A percentile compares a stretch with the other conserved stretches of the same genome.
These are phyloP conservation scores for Pleurotus sapidus DNA, from an alignment of 768 basidiomycete species.

Conservation along the genomic window DNA sequence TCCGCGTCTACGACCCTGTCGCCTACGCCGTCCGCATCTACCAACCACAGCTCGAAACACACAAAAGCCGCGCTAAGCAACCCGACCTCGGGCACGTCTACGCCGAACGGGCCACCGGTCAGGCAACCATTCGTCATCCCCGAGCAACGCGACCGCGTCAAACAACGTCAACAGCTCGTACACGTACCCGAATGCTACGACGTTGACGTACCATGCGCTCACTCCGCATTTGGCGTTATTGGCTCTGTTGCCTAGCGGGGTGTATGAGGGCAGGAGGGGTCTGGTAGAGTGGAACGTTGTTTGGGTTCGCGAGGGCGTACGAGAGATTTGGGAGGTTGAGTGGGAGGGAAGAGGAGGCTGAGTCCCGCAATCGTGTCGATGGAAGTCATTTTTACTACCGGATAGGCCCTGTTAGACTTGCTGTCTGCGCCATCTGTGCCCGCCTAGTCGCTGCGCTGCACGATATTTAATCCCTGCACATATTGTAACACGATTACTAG, in stretches of 20 bases:
- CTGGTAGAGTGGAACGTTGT: constrained; percentile 86
- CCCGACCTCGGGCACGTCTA: constrained; percentile 10
- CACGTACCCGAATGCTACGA: constrained; percentile 39
- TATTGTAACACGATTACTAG: too few relatives aligned
- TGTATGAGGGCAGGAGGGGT: constrained; percentile 71
- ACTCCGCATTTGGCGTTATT: constrained; percentile 70
- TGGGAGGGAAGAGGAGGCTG: constrained; percentile 46
- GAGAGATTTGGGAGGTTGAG: constrained; percentile 80
- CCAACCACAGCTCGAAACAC: constrained; percentile 16
- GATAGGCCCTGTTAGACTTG: too few relatives aligned
- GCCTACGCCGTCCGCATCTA: constrained; percentile 6
- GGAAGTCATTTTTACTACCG: too few relatives aligned
- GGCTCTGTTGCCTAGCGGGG: constrained; percentile 68
- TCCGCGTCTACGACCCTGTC: constrained; percentile 54
- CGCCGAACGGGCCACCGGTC: constrained; percentile 12
- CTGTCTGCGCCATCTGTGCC: too few relatives aligned
- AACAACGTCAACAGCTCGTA: background rate
- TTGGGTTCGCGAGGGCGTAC: constrained; percentile 78
- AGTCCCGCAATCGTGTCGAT: background rate
- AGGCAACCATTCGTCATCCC: background rate
- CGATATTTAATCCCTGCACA: too few relatives aligned
- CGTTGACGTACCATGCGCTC: constrained; percentile 82
- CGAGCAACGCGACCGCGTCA: background rate
- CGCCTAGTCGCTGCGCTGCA: too few relatives aligned
- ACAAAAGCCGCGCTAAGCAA: constrained; percentile 22